These are phyloP conservation scores for Coriaria nepalensis DNA, from an alignment of 306 rosid species.

Conservation along the genomic window DNA sequence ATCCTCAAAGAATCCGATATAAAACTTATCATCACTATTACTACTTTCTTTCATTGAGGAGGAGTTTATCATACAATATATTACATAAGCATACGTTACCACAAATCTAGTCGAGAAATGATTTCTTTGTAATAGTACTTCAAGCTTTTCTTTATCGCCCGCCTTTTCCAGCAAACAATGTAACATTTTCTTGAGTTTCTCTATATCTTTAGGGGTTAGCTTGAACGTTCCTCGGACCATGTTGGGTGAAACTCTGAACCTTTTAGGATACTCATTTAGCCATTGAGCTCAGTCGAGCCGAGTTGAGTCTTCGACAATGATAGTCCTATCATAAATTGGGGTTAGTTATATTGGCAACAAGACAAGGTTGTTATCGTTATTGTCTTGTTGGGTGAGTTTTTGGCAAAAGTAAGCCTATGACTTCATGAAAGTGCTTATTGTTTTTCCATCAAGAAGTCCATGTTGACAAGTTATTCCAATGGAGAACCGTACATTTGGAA, in stretches of 20 bases:
- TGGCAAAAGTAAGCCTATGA: slow-evolving; percentile 34
- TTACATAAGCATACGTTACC: no score
- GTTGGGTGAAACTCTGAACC: not conserved
- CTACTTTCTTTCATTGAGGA: no score
- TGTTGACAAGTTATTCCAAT: slow-evolving; percentile 34
- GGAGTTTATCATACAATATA: no score
- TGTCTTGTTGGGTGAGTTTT: slow-evolving; percentile 2
- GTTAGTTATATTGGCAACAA: slow-evolving; percentile 9
- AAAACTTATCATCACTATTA: no score
- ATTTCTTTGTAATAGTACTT: no score
- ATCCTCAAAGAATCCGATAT: no score
- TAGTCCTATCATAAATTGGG: slow-evolving; percentile 20
- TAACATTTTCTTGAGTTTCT: slow-evolving; percentile 6
- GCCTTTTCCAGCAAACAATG: no score
- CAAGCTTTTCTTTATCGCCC: no score
- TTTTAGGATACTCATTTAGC: not conserved
- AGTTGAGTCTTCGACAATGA: slow-evolving; percentile 6
- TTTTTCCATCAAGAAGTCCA: slow-evolving; percentile 35
- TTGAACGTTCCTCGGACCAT: not conserved
- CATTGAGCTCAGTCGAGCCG: not conserved
- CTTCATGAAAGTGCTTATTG: slow-evolving; percentile 31
- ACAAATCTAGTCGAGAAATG: no score
- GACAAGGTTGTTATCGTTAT: not conserved
- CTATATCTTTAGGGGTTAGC: slow-evolving; percentile 2
- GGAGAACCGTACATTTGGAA: slow-evolving; percentile 29